phyloP scores from a whole-genome alignment of 345 rosid species.

The Reutealis trisperma region DNA sequence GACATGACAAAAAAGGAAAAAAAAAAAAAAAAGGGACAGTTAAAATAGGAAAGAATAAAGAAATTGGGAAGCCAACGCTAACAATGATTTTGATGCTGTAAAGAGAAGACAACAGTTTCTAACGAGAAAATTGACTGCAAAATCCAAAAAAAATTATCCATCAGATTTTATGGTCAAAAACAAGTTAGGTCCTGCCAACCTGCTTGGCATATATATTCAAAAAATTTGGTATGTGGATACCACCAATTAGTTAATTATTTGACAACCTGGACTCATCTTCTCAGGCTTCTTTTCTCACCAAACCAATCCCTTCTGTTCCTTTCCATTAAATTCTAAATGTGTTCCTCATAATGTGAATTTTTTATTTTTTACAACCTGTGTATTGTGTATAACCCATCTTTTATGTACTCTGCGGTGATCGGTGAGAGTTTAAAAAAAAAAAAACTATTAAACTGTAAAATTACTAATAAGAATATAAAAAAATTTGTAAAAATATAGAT shows the following conservation, averaged over 20 bases:
- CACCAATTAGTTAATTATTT: not conserved
- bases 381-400: too few relatives aligned
- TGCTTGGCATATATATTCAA: not conserved
- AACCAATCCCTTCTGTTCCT: not conserved
- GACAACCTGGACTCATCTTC: slow-evolving; percentile 1
- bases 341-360: too few relatives aligned
- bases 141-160: not conserved
- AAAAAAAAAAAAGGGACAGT: too few relatives aligned
- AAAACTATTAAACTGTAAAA: too few relatives aligned
- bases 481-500: too few relatives aligned
- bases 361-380: too few relatives aligned
- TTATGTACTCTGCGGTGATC: too few relatives aligned
- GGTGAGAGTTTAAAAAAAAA: too few relatives aligned
- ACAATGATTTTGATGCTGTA: not conserved
- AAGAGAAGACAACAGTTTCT: not conserved
- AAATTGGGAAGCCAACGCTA: not conserved
- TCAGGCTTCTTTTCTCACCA: not conserved
- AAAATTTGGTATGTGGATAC: not conserved
- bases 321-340: not conserved
- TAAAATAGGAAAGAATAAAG: too few relatives aligned
- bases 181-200: not conserved
- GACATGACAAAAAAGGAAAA: too few relatives aligned
- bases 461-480: too few relatives aligned
- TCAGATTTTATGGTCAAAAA: not conserved
- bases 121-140: not conserved